Evolutionary conservation across 129 eudicot genomes (phyloP).

Genomic region (Centaurea solstitialis): DNA sequence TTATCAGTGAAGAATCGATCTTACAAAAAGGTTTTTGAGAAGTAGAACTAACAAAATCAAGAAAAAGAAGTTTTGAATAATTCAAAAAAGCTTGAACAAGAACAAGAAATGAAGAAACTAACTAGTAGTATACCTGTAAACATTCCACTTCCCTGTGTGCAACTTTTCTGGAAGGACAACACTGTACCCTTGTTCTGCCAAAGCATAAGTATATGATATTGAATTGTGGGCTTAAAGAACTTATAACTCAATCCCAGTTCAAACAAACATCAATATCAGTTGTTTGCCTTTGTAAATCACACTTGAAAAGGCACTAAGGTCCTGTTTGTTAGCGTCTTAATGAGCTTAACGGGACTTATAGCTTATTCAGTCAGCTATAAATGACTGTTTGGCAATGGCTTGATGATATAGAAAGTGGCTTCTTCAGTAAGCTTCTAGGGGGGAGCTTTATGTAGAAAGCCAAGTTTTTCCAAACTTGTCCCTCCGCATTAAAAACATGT

Average conservation of each 20-base stretch:
- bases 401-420: no score
- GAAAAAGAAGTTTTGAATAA: background rate
- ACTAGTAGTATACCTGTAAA: slow-evolving; percentile 56
- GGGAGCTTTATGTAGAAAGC: no score
- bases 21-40: background rate
- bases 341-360: no score
- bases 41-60: background rate
- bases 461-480: no score
- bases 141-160: slow-evolving; percentile 86
- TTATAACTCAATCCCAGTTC: background rate
- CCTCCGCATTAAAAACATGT: no score
- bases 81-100: background rate
- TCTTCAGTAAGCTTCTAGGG: no score
- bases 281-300: background rate
- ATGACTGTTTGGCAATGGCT: no score
- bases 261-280: background rate
- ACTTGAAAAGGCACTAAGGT: no score
- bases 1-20: background rate
- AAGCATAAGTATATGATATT: slow-evolving; percentile 2
- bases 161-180: slow-evolving; percentile 85
- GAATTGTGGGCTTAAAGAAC: background rate
- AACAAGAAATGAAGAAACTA: background rate
- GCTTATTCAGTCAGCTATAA: no score
- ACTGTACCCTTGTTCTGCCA: slow-evolving; percentile 79
- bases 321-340: no score